These are phyloP conservation scores for Schwanniomyces polymorphus DNA, from an alignment of 805 yeast genomes.

Conservation along the genomic window DNA sequence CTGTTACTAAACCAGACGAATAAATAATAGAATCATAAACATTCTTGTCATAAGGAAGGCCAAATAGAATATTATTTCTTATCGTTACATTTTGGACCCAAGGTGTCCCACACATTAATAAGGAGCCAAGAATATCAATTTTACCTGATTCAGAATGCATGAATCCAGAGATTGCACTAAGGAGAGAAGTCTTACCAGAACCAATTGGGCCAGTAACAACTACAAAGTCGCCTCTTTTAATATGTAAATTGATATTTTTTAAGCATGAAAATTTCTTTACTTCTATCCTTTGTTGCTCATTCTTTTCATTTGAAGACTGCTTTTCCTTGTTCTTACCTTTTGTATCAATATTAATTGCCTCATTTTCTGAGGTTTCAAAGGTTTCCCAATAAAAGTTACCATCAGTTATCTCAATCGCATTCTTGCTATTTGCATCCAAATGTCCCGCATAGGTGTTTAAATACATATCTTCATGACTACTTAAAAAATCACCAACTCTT, in stretches of 20 bases:
- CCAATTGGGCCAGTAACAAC: constrained; percentile 82
- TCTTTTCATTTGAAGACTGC: constrained; percentile 12
- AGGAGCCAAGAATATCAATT: constrained; percentile 52
- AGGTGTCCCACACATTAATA: constrained; percentile 62
- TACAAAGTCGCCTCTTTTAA: constrained; percentile 67
- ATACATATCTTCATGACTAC: neutral
- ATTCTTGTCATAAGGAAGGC: constrained; percentile 49
- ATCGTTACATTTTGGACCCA: constrained; percentile 87
- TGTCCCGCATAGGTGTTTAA: neutral
- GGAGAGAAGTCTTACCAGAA: constrained; percentile 74
- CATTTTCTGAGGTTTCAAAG: constrained; percentile 10
- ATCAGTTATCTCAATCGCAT: constrained; percentile 48
- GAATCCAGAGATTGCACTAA: constrained; percentile 69
- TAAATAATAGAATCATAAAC: constrained; percentile 55
- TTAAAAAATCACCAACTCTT: constrained; percentile 51
- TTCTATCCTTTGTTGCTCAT: constrained; percentile 6
- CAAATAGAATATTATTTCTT: constrained; percentile 72
- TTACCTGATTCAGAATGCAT: constrained; percentile 60
- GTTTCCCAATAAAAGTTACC: constrained; percentile 68
- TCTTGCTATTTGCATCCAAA: neutral
- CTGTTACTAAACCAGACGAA: constrained; percentile 68
- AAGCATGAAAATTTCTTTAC: constrained; percentile 37
- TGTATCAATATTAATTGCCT: constrained; percentile 4
- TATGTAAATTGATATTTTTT: constrained; percentile 48
- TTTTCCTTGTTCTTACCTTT: constrained; percentile 12